Base-by-base conservation (phyloP, 345 rosid species). In the Ricinus communis region DNA sequence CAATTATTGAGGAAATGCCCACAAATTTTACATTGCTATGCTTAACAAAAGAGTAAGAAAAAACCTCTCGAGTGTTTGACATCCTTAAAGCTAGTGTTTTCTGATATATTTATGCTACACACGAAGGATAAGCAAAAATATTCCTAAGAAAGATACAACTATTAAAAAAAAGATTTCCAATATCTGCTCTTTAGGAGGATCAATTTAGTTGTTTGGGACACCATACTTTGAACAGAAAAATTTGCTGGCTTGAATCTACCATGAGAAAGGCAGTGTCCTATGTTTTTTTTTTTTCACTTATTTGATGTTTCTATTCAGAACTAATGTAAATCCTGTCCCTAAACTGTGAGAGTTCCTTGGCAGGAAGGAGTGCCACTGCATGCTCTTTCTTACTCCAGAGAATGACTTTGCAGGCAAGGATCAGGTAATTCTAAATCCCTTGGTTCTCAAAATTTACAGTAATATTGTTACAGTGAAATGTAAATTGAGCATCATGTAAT, bases 301-400 rank as follows among this genome's bases (percentile, higher is more conserved):
- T 58, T 14, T 2, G 33, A 31, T 21, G 38, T 36, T 16, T 10
- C 47, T n/a, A n/a, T n/a, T n/a, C n/a, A n/a, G n/a, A n/a, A n/a
- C n/a, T n/a, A n/a, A 33, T 43, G 45, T 52, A 33, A 25, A 25
- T 50, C 4, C 3, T 0, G 56, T 15, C 21, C 5, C 45, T 45
- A 36, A 62, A 46, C 28, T 45, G 28, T 66, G n/a, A 62, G 74
- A 55, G 30, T 67, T n/a, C 36, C 40, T 60, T 71, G 46, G 79
- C 96, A 95, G 99, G 93, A 95, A 89, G 83, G 99, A 95, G 77
- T 95, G 99, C 78, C 99, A 95, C 82, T 91, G 97, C 85, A 91
- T 95, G 99, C 97, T 95, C 71, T 95, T 95, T 84, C 90, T 95
- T 67, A 95, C 97, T 53, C 90, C 99, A 3, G 99, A 90, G 16